Base-by-base conservation (phyloP, 768 basidiomycete genomes). In the Astraeus odoratus region DNA sequence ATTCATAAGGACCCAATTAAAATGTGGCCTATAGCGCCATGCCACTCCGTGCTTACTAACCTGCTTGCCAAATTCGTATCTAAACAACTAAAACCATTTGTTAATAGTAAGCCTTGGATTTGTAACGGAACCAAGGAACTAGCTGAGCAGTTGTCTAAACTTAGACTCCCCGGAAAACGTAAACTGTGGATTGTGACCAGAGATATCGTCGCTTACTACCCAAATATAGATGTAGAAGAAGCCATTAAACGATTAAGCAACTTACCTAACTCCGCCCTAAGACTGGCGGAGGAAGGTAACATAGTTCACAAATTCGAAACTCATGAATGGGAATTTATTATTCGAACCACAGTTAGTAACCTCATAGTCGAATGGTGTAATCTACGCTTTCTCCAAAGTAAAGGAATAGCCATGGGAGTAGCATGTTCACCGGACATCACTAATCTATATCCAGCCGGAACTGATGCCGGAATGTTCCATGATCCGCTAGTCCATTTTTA, bases 351-450 rank as follows among this genome's bases (percentile, higher is more conserved):
- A 2, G 8, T 33, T 8, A n/a, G 18, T 4, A 23, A 40, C 15
- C 34, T 56, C 3, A 4, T 48, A 0, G 41, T 48, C 18, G 5
- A 48, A 20, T 53, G 36, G 24, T 16, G 48, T n/a, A 36, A 40
- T 23, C 15, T 43, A 42, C 22, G 18, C 0, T 50, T 39, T 24
- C 16, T 40, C 15, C 54, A 55, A 23, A 30, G 18, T 9, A 10
- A 38, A 37, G 52, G 54, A 1, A 38, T 56, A 8, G 47, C 52
- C 1, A 56, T 56, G 53, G 53, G 54, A 1, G 27, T 54, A 2
- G 49, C 52, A 0, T 47, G 37, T 33, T 30, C 42, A 13, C 53
- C 53, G 7, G 46, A 48, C 26, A 23, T 56, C 15, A 47, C 53
- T 1, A 56, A 56, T 23, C n/a, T 56, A 3, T 56, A 51, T 38